These are phyloP conservation scores for Daldinia vernicosa DNA, from an alignment of 495 filamentous ascomycete genomes.

Conservation along the genomic window DNA sequence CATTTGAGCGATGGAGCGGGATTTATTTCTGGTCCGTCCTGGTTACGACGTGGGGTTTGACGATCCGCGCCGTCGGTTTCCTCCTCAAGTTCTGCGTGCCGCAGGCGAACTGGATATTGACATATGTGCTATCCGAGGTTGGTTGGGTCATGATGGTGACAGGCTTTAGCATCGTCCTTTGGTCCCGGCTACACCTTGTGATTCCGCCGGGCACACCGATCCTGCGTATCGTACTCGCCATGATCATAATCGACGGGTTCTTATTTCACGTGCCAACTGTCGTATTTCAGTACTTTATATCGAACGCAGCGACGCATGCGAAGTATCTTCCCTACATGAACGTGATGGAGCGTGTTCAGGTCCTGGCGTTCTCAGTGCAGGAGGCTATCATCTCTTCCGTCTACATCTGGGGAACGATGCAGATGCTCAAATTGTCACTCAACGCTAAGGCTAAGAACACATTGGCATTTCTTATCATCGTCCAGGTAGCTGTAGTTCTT, in stretches of 20 bases:
- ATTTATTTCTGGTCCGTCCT: conserved; percentile 58
- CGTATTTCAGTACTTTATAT: conserved; percentile 58
- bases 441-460: conserved; percentile 37
- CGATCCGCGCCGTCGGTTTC: conserved; percentile 67
- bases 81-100: conserved; percentile 67
- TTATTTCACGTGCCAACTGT: conserved; percentile 66
- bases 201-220: conserved; percentile 55
- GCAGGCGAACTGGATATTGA: conserved; percentile 51
- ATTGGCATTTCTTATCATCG: conserved; percentile 64
- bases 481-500: conserved; percentile 62
- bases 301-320: conserved; percentile 59
- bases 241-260: conserved; percentile 67
- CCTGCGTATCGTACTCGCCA: conserved; percentile 61
- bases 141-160: conserved; percentile 74
- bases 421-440: conserved; percentile 60
- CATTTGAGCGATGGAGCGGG: conserved; percentile 48
- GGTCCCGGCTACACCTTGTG: conserved; percentile 73
- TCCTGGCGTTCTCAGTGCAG: conserved; percentile 69
- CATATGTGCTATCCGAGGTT: conserved; percentile 58
- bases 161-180: conserved; percentile 72
- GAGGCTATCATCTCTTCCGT: conserved; percentile 68
- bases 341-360: conserved; percentile 71
- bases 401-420: conserved; percentile 66
- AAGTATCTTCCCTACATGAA: conserved; percentile 43
- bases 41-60: conserved; percentile 59